A percentile compares a stretch with the other conserved stretches of the same genome.
phyloP scores from a whole-genome alignment of 495 filamentous ascomycete genomes.

The Hyaloscypha finlandica region DNA sequence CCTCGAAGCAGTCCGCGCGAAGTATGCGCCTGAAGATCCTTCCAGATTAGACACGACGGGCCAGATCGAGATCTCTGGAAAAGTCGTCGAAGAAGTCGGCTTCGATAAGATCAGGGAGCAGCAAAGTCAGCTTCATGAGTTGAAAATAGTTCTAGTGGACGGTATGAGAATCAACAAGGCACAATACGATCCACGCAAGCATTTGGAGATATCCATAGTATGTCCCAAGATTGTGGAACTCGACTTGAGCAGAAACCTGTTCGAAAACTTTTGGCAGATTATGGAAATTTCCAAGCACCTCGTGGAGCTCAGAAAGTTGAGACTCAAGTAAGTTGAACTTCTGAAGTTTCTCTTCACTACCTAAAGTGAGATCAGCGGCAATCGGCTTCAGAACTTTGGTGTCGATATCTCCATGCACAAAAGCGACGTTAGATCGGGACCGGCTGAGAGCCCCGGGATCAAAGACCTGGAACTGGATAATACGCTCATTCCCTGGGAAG shows the following conservation, averaged over 20 bases:
- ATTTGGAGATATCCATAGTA: neutral
- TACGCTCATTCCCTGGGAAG: slow-evolving; percentile 70
- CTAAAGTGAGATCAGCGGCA: slow-evolving; percentile 57
- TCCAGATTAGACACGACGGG: slow-evolving; percentile 32
- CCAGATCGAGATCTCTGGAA: slow-evolving; percentile 73
- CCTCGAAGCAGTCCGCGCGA: slow-evolving; percentile 74
- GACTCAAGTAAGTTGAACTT: slow-evolving; percentile 60
- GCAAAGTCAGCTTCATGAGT: slow-evolving; percentile 72
- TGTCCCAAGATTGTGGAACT: slow-evolving; percentile 75
- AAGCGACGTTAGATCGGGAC: no score
- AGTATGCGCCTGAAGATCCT: slow-evolving; percentile 68
- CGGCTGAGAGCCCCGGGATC: slow-evolving; percentile 42
- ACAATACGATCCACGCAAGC: slow-evolving; percentile 40
- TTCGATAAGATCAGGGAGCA: slow-evolving; percentile 89
- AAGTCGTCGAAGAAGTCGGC: slow-evolving; percentile 91
- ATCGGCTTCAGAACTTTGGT: slow-evolving; percentile 62
- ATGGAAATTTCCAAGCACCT: slow-evolving; percentile 69
- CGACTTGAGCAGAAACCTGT: slow-evolving; percentile 83
- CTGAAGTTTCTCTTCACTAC: slow-evolving; percentile 4
- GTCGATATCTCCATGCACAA: slow-evolving; percentile 23
- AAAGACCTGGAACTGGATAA: slow-evolving; percentile 73
- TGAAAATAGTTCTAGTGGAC: slow-evolving; percentile 82
- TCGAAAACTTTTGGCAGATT: slow-evolving; percentile 66
- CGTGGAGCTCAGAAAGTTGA: slow-evolving; percentile 60
- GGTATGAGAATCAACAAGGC: slow-evolving; percentile 59